Evolutionary conservation across 2,329 filamentous ascomycete genomes (phyloP), one percentile per base, ranked within the genome.

Genomic region (Beauveria sp.): DNA sequence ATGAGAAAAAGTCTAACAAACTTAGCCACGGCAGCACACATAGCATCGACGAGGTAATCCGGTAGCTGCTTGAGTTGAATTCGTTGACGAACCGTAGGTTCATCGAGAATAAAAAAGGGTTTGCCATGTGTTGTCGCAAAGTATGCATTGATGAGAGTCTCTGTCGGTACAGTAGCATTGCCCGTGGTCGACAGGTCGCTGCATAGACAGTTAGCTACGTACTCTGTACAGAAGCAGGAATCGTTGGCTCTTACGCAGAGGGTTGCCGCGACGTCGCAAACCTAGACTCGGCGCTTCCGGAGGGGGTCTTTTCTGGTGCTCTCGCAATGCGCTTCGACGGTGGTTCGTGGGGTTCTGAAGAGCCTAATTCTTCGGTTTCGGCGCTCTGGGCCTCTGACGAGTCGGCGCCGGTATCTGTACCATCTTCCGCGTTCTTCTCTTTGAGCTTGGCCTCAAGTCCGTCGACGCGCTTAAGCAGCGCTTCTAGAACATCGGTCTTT

Each of bases 401-500:
- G 4, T 61, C 53, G 3, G 22, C 30, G 28, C 43, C 46, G 5
- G 56, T 16, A 5, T 60, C 58, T 45, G 61, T 52, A 28, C 49
- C 49, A 16, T 62, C 64, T 18, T 63, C 57, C 12, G 73, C 72
- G 66, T 86, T 86, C 68, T 87, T 85, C 65, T 88, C 85, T 70
- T 91, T 90, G 45, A 96, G 78, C 64, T 87, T 86, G 70, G 89
- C 90, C 72, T 96, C 91, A 56, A 96, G 78, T 1, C 91, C 91
- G 71, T 96, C 91, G 2, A 96, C 91, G 58, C 91, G 83, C 73
- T 93, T 96, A 63, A 96, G 71, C 9, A 96, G 77, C 1, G 91
- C 90, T 72, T 96, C 91, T 38, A 96, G 78, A 5, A 96, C 90
- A 71, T 96, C 91, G 30, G 91, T 96, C 75, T 96, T 96, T 3